phyloP scores from a whole-genome alignment of 1,139 yeast genomes.

The Zygosaccharomyces pseudobailii region DNA sequence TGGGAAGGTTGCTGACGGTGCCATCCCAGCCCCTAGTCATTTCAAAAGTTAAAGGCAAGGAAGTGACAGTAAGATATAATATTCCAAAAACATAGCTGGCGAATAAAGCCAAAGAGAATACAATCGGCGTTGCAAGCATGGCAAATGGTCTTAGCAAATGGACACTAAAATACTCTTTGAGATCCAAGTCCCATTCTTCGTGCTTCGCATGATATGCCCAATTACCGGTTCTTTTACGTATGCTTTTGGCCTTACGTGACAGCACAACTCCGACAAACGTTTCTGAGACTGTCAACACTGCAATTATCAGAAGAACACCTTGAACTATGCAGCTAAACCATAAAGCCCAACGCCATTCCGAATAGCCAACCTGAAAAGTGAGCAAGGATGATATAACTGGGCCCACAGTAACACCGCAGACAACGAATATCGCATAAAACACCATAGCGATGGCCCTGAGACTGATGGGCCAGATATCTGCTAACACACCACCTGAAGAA shows the following conservation, averaged over 20 bases:
- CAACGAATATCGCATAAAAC: constrained; percentile 44
- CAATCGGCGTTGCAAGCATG: constrained; percentile 44
- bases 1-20: constrained; percentile 51
- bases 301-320: constrained; percentile 27
- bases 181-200: constrained; percentile 41
- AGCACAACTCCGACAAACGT: constrained; percentile 38
- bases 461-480: constrained; percentile 38
- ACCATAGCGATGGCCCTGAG: constrained; percentile 32
- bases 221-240: constrained; percentile 33
- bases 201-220: constrained; percentile 40
- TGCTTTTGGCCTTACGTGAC: constrained; percentile 35
- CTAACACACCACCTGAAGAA: constrained; percentile 50
- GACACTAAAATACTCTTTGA: constrained; percentile 36
- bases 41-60: constrained; percentile 36
- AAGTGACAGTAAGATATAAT: constrained; percentile 40
- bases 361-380: constrained; percentile 44
- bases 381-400: constrained; percentile 47
- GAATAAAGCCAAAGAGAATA: constrained; percentile 39
- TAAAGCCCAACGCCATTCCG: constrained; percentile 45
- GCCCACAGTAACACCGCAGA: constrained; percentile 51
- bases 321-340: constrained; percentile 35
- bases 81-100: constrained; percentile 46
- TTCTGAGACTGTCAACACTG: constrained; percentile 27
- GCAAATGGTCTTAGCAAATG: constrained; percentile 43
- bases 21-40: constrained; percentile 37